Base-by-base conservation (phyloP, 2,329 filamentous ascomycete species). In the Raffaelea albimanens region DNA sequence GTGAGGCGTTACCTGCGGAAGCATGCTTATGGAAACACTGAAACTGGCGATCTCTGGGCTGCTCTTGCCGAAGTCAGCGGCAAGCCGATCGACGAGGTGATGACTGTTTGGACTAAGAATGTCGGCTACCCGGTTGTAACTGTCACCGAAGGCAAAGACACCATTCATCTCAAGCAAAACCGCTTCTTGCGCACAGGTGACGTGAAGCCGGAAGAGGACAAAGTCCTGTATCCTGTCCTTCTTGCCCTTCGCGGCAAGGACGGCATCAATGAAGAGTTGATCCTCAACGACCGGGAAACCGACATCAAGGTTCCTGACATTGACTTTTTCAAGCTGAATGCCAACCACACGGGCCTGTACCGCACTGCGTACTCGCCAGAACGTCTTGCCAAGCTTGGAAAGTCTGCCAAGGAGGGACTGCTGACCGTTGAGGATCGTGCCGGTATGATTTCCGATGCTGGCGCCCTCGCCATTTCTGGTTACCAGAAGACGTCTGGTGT, bases 21-120 rank as follows among this genome's bases (percentile, higher is more conserved):
- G 71, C 90, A 96, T 62, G 88, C 89, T n/a, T 97, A 93, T 61
- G 85, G 87, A 42, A 97, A 97, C 72, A 96, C 91, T 1, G 77
- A 87, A 63, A 97, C 91, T 1, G 80, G 83, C 45, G 90, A 97
- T 59, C 75, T 97, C 21, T 97, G 91, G 91, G 80, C 84, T 49
- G 85, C 90, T 29, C 75, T 97, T 39, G 85, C 83, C 51, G 83
- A 90, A 53, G 91, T 88, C 18, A 95, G 89, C 60, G 90, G 90
- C 52, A 95, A 96, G 69, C 84, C 90, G 45, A 84, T 97, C 16
- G 82, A 88, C 59, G 78, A 87, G 52, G 85, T 96, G 48, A 96
- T 96, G 83, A 84, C 89, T 47, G 87, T 91, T 55, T 97, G 91
- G 91, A 97, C 91, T 45, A 96, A 95, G 75, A 85, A 95, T 59